A percentile compares a stretch with the other conserved stretches of the same genome.
phyloP scores from a whole-genome alignment of 352 stramenopile species.

The Pelagophyceae sp. region DNA sequence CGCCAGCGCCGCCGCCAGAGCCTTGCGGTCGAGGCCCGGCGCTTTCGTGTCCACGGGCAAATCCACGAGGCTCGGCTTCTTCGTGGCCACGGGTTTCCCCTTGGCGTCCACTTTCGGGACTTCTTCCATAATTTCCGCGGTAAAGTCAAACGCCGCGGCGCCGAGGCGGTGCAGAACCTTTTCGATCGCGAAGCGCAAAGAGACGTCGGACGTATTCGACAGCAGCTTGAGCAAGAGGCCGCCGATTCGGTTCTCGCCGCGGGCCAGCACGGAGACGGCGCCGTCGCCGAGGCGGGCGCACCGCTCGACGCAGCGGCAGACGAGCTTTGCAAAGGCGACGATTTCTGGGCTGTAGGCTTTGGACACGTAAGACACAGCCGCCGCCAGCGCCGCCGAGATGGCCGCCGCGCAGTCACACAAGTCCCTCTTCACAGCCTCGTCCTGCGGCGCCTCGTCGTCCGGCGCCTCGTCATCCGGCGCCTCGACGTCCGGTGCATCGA shows the following conservation, averaged over 20 bases:
- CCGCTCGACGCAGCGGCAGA: not conserved
- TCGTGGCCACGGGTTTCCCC: too few relatives aligned
- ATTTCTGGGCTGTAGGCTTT: too few relatives aligned
- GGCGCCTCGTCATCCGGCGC: too few relatives aligned
- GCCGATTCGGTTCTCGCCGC: not conserved
- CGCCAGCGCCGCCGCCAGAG: not conserved
- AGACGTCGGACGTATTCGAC: not conserved
- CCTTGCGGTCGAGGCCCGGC: not conserved
- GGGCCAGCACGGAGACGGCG: not conserved
- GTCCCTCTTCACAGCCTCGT: too few relatives aligned
- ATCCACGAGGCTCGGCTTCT: too few relatives aligned
- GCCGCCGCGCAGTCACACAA: too few relatives aligned
- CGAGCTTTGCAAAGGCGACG: not conserved
- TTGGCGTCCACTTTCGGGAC: too few relatives aligned
- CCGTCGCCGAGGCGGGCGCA: not conserved
- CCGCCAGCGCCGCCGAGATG: too few relatives aligned
- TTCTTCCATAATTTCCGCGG: too few relatives aligned
- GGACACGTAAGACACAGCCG: too few relatives aligned
- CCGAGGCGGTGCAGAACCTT: not conserved
- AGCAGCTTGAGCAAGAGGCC: not conserved
- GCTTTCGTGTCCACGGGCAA: not conserved
- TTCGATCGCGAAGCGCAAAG: conserved; percentile 1
- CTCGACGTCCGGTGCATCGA: not conserved
- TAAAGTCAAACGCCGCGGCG: not conserved
- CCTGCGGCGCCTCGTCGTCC: too few relatives aligned